Conservation (phyloP, 805 yeast species). For the Candida chauliodis region DNA sequence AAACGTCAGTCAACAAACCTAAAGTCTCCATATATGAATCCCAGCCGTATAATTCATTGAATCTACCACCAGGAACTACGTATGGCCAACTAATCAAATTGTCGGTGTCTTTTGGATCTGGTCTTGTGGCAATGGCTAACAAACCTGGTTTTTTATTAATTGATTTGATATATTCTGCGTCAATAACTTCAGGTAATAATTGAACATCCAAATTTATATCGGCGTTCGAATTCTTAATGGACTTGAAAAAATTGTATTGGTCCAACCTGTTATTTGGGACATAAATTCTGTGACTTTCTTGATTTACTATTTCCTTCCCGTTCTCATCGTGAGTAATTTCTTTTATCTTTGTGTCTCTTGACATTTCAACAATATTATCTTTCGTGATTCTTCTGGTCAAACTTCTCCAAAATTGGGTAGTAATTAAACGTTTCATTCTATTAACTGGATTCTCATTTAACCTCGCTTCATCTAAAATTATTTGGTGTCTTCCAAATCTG, state of each 20-base stretch:
- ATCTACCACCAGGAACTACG: conserved; percentile 96
- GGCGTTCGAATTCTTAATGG: conserved; percentile 40
- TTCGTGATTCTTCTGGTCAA: conserved; percentile 70
- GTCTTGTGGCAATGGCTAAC: conserved; percentile 71
- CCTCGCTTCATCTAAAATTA: conserved; percentile 78
- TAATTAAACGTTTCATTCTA: conserved; percentile 68
- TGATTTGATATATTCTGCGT: conserved; percentile 73
- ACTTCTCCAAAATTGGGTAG: conserved; percentile 75
- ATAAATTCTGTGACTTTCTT: conserved; percentile 71
- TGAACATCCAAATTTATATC: conserved; percentile 70
- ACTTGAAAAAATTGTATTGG: conserved; percentile 64
- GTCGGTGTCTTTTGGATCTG: conserved; percentile 49
- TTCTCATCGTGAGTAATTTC: conserved; percentile 39
- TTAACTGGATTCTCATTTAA: conserved; percentile 84
- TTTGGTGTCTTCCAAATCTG: conserved; percentile 70
- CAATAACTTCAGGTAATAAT: conserved; percentile 68
- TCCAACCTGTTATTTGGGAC: conserved; percentile 67
- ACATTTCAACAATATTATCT: conserved; percentile 61
- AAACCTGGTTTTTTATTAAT: conserved; percentile 83
- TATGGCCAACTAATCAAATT: conserved; percentile 71
- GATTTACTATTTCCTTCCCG: conserved; percentile 32
- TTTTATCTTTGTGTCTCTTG: conserved; percentile 71
- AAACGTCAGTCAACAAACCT: conserved; percentile 66
- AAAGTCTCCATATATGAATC: conserved; percentile 90
- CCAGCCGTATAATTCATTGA: conserved; percentile 97